phyloP scores from a whole-genome alignment of 2,329 filamentous ascomycete genomes.

The Leptodontidium sp. region DNA sequence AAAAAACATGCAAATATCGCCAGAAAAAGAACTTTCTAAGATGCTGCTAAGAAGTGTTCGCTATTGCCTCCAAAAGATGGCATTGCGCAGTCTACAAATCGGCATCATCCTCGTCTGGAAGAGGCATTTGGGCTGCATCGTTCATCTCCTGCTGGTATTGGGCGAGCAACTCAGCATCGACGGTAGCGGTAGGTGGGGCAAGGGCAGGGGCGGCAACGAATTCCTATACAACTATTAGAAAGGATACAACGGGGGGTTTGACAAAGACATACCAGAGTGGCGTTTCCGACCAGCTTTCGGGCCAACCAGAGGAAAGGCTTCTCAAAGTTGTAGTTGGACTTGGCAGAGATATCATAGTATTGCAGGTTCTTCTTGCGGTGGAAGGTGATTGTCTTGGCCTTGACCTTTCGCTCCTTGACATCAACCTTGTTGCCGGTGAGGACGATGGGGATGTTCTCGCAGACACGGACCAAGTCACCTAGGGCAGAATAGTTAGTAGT shows the following conservation, averaged over 20 bases:
- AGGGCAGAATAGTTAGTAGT: constrained; percentile 32
- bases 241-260: constrained; percentile 36
- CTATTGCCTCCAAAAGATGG: constrained; percentile 33
- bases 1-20: constrained; percentile 46
- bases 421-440: constrained; percentile 99
- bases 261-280: constrained; percentile 70
- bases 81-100: constrained; percentile 51
- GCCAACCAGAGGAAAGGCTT: constrained; percentile 99
- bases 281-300: constrained; percentile 97
- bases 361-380: constrained; percentile 99
- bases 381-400: constrained; percentile 99
- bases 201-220: constrained; percentile 96
- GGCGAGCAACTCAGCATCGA: constrained; percentile 83
- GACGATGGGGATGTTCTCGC: constrained; percentile 99
- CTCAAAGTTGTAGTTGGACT: constrained; percentile 99
- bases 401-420: constrained; percentile 99
- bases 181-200: constrained; percentile 88
- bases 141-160: constrained; percentile 91
- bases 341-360: constrained; percentile 99
- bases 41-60: constrained; percentile 44
- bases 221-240: constrained; percentile 64
- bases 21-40: constrained; percentile 47
- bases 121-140: constrained; percentile 79
- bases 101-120: constrained; percentile 93
- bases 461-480: constrained; percentile 98